These are phyloP conservation scores for Cryptococcus deneoformans DNA, from an alignment of 1,284 basidiomycete genomes.

Conservation along the genomic window DNA sequence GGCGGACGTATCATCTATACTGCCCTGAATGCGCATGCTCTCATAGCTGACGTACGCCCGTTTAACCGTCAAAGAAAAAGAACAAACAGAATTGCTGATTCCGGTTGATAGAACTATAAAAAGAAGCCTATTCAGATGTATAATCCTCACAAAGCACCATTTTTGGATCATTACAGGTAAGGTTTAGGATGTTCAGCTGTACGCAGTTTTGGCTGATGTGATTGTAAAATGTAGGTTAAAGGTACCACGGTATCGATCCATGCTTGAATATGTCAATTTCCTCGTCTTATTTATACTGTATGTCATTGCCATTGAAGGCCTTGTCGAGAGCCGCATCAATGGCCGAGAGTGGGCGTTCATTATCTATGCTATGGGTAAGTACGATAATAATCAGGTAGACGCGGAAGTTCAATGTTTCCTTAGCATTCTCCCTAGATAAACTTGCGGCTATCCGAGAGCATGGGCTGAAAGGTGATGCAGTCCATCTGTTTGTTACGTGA, in stretches of 20 bases:
- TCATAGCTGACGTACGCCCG: conserved; percentile 72
- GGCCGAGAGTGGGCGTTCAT: conserved; percentile 69
- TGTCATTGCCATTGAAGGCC: conserved; percentile 73
- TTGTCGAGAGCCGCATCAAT: conserved; percentile 62
- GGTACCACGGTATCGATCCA: conserved; percentile 84
- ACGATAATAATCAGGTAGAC: background rate
- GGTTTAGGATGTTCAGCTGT: conserved; percentile 11
- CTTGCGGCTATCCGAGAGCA: conserved; percentile 92
- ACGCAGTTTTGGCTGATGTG: background rate
- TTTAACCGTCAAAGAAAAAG: background rate
- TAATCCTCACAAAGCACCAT: conserved; percentile 85
- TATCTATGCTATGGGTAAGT: conserved; percentile 67
- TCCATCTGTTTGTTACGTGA: conserved; percentile 1
- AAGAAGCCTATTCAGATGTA: conserved; percentile 88
- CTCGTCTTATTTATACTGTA: conserved; percentile 78
- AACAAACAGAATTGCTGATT: conserved; percentile 4
- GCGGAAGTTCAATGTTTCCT: background rate
- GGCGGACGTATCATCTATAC: conserved; percentile 83
- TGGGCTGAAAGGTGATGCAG: conserved; percentile 61
- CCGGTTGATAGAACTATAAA: conserved; percentile 73
- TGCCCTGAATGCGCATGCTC: conserved; percentile 76
- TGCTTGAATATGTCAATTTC: conserved; percentile 84
- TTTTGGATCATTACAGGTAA: conserved; percentile 88
- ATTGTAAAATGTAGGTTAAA: conserved; percentile 61
- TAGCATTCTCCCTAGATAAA: conserved; percentile 83